Evolutionary conservation across 2,329 filamentous ascomycete species (phyloP), one percentile per base, ranked within the genome.

Genomic region (Sporothrix brasiliensis): DNA sequence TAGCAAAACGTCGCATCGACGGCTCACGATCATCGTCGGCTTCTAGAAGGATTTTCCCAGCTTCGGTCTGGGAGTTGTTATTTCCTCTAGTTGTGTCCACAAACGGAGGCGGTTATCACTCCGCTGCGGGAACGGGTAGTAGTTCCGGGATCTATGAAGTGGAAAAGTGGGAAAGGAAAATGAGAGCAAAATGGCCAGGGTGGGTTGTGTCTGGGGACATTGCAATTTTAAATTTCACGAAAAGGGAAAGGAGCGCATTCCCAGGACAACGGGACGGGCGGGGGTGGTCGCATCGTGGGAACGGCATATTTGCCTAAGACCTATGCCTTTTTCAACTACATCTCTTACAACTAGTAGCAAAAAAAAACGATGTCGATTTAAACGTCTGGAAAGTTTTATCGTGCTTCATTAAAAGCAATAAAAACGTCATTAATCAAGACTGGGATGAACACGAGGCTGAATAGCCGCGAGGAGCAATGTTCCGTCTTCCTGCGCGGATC

Each of bases 211-310:
- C 14, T 9, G 3, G 53, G 63, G 47, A 19, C 13, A 67, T 67
- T 30, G 65, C 65, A 67, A 67, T 67, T 56, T 67, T 67, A 67
- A 67, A 67, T 56, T 54, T 67, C 50, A 67, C 65, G 24, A 67
- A 54, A 67, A 27, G 21, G 65, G 65, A 67, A 53, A 54, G 34
- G 50, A 67, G n/a, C 30, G 63, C 60, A 30, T 13, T 34, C 61
- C 44, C 44, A 66, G 24, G 34, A 16, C 61, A 66, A 52, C 14
- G 41, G 61, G 44, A 66, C 44, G 44, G 44, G 61, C 61, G 61
- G 61, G 61, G 27, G 21, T 52, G 47, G 47, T 66, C 47, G 63
- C 63, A 52, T 66, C 63, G 52, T 67, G 65, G 30, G 13, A 30
- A 41, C 34, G 34, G 13, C 50, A 34, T 7, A 30, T 39, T 47